Conservation (phyloP, 768 basidiomycete genomes). For the Agaricus subrufescens region DNA sequence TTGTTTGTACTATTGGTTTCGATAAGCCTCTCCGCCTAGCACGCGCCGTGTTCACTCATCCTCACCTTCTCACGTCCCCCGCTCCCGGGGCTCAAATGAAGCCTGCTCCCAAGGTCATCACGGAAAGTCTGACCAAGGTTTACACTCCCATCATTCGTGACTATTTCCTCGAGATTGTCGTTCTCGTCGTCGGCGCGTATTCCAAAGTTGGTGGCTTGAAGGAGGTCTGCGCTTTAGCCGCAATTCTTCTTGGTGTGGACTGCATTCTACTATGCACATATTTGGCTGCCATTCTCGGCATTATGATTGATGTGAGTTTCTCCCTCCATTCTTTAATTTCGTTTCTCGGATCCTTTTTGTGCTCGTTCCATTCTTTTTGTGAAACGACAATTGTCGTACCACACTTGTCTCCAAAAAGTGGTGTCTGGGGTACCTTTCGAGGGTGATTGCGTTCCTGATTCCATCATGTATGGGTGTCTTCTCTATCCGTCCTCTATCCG, state of each 20-base stretch:
- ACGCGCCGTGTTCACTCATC: slow-evolving; percentile 83
- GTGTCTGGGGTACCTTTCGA: neutral
- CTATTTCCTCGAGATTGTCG: slow-evolving; percentile 88
- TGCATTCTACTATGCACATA: slow-evolving; percentile 88
- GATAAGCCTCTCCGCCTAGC: slow-evolving; percentile 95
- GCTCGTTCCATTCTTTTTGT: neutral
- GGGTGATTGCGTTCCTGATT: too few relatives aligned
- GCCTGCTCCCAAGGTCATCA: slow-evolving; percentile 79
- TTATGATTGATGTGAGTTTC: slow-evolving; percentile 86
- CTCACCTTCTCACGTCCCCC: slow-evolving; percentile 46
- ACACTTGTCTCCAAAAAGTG: neutral
- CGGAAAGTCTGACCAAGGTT: slow-evolving; percentile 74
- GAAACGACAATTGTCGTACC: slow-evolving; percentile 1
- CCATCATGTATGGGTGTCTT: too few relatives aligned
- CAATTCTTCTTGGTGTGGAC: slow-evolving; percentile 81
- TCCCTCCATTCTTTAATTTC: slow-evolving; percentile 2
- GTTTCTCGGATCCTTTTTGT: neutral
- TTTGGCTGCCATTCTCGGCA: slow-evolving; percentile 80
- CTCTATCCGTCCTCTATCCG: neutral
- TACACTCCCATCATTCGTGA: slow-evolving; percentile 88
- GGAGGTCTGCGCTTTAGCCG: slow-evolving; percentile 94
- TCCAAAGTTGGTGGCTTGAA: slow-evolving; percentile 83
- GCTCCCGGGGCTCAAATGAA: slow-evolving; percentile 38
- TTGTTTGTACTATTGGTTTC: slow-evolving; percentile 96
- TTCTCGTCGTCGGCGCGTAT: slow-evolving; percentile 82